A percentile compares a stretch with the other conserved stretches of the same genome.
These are phyloP conservation scores for Gaeumannomyces sp. DNA, from an alignment of 2,329 filamentous ascomycete species.

Conservation along the genomic window DNA sequence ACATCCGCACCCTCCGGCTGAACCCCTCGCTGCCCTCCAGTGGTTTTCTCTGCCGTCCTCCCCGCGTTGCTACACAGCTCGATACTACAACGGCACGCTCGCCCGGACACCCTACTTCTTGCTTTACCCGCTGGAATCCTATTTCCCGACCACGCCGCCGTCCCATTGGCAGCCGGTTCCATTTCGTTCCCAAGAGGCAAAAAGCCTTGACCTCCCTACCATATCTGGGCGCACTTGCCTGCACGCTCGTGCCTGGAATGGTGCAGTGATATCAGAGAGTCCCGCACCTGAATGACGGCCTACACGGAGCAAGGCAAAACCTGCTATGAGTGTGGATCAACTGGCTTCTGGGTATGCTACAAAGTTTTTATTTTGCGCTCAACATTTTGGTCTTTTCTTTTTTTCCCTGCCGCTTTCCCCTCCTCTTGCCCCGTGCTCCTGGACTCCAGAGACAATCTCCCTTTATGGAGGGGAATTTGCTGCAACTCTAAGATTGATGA, in stretches of 20 bases:
- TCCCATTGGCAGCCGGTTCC: too few species aligned
- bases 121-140: background rate
- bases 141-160: background rate
- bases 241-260: background rate
- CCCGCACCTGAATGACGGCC: background rate
- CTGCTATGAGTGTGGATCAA: conserved; percentile 61
- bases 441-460: background rate
- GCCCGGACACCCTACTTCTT: background rate
- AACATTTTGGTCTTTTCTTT: conserved; percentile 1
- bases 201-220: too few species aligned
- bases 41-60: background rate
- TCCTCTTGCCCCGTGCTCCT: conserved; percentile 9
- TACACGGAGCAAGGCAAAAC: conserved; percentile 13
- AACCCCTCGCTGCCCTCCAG: background rate
- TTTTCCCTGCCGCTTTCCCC: conserved; percentile 7
- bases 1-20: background rate
- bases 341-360: conserved; percentile 41
- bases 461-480: background rate
- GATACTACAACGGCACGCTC: background rate
- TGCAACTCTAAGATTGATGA: background rate
- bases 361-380: conserved; percentile 7
- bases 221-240: background rate
- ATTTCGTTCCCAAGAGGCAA: too few species aligned
- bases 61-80: background rate
- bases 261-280: background rate